These are phyloP conservation scores for Coniochaeta ligniaria DNA, from an alignment of 2,329 filamentous ascomycete genomes.

Conservation along the genomic window DNA sequence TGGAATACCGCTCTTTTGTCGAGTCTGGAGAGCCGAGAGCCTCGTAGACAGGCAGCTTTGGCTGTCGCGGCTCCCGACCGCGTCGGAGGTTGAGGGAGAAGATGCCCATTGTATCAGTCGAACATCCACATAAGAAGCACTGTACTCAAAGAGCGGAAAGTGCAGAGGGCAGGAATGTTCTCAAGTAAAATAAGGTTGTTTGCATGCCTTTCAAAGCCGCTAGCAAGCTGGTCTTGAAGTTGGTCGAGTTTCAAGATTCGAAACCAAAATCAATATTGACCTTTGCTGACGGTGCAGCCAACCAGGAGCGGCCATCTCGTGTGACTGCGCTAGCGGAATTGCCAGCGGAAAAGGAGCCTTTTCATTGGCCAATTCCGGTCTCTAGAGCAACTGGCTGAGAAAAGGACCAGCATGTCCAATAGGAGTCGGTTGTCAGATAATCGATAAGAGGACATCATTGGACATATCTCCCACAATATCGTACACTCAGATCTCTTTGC, in stretches of 20 bases:
- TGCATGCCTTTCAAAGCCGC: not conserved
- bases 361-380: not conserved
- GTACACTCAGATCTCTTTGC: not conserved
- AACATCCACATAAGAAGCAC: slow-evolving; percentile 7
- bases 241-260: too few species aligned
- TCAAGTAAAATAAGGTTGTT: not conserved
- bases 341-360: too few species aligned
- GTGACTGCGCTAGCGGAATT: too few species aligned
- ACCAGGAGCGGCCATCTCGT: too few species aligned
- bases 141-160: slow-evolving; percentile 16
- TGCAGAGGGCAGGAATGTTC: slow-evolving; percentile 8
- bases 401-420: not conserved
- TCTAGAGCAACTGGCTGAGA: not conserved
- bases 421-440: not conserved
- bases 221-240: not conserved
- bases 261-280: not conserved
- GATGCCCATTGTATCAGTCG: slow-evolving; percentile 35
- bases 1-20: slow-evolving; percentile 44
- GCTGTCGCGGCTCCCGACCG: slow-evolving; percentile 32
- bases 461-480: not conserved
- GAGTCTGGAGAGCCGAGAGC: slow-evolving; percentile 26
- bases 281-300: not conserved
- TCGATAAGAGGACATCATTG: not conserved
- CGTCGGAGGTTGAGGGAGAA: slow-evolving; percentile 38
- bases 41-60: slow-evolving; percentile 43